A percentile compares a stretch with the other conserved stretches of the same genome.
These are phyloP conservation scores for Candida suzukii DNA, from an alignment of 805 yeast species.

Conservation along the genomic window DNA sequence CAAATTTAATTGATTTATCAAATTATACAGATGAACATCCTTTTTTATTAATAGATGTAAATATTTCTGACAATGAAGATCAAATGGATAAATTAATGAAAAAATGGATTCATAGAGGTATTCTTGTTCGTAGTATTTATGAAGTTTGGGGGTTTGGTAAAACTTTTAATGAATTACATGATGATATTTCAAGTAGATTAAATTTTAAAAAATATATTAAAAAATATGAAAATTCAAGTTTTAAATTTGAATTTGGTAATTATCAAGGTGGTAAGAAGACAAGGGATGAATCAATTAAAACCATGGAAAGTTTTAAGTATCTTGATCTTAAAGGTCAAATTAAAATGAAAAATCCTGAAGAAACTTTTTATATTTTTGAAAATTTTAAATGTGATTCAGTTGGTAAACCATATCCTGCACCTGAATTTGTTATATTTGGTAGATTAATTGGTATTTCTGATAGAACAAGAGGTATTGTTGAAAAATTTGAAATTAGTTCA, in stretches of 20 bases:
- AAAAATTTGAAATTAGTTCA: conserved; percentile 71
- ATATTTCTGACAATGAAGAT: conserved; percentile 17
- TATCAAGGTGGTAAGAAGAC: conserved; percentile 61
- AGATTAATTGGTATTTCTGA: conserved; percentile 59
- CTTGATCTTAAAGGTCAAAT: conserved; percentile 73
- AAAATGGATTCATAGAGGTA: conserved; percentile 56
- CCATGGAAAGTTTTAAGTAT: conserved; percentile 68
- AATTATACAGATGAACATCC: conserved; percentile 57
- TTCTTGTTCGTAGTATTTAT: conserved; percentile 69
- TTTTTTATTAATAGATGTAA: conserved; percentile 61
- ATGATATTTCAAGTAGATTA: conserved; percentile 26
- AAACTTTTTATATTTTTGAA: conserved; percentile 66
- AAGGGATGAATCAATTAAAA: conserved; percentile 41
- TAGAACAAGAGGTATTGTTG: conserved; percentile 56
- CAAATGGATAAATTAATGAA: conserved; percentile 22
- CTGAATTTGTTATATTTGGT: conserved; percentile 66
- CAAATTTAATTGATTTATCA: conserved; percentile 45
- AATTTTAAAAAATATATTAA: conserved; percentile 13
- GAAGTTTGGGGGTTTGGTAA: conserved; percentile 78
- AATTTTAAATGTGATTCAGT: conserved; percentile 39
- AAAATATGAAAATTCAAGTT: conserved; percentile 32
- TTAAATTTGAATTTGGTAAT: conserved; percentile 78
- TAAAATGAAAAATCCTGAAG: conserved; percentile 68
- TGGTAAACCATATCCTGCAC: conserved; percentile 36
- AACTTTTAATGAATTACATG: conserved; percentile 51